phyloP scores from a whole-genome alignment of 2,329 filamentous ascomycete species.

The Ciborinia camelliae region DNA sequence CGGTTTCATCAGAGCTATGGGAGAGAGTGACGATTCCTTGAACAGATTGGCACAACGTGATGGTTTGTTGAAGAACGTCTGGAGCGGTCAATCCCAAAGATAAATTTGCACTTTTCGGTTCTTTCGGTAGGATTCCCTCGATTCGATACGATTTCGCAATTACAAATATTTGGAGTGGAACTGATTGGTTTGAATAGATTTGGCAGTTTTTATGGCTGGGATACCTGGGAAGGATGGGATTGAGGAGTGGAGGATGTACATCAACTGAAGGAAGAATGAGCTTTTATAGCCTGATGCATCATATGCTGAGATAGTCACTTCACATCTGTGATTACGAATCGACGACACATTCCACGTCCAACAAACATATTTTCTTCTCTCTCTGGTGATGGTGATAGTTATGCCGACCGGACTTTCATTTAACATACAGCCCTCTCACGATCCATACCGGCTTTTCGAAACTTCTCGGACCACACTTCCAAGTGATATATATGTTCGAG shows the following conservation, averaged over 20 bases:
- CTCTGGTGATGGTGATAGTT: slow-evolving; percentile 8
- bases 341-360: slow-evolving; percentile 33
- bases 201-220: slow-evolving; percentile 17
- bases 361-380: slow-evolving; percentile 26
- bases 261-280: slow-evolving; percentile 29
- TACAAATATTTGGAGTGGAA: neutral
- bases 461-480: slow-evolving; percentile 37
- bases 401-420: slow-evolving; percentile 16
- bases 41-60: slow-evolving; percentile 96
- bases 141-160: neutral
- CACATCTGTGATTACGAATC: slow-evolving; percentile 34
- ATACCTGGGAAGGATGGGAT: slow-evolving; percentile 14
- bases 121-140: slow-evolving; percentile 31
- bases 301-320: slow-evolving; percentile 36
- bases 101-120: slow-evolving; percentile 35
- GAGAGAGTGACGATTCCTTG: slow-evolving; percentile 93
- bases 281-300: slow-evolving; percentile 31
- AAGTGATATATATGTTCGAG: slow-evolving; percentile 37
- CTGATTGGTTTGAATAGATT: slow-evolving; percentile 17
- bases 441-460: slow-evolving; percentile 33
- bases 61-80: slow-evolving; percentile 95
- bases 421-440: slow-evolving; percentile 11
- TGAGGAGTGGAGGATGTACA: slow-evolving; percentile 4
- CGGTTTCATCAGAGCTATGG: slow-evolving; percentile 96
- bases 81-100: slow-evolving; percentile 57